Percentiles rank a stretch among this genome's conserved stretches.
phyloP scores from a whole-genome alignment of 768 basidiomycete species.

The Suillus fuscotomentosus region DNA sequence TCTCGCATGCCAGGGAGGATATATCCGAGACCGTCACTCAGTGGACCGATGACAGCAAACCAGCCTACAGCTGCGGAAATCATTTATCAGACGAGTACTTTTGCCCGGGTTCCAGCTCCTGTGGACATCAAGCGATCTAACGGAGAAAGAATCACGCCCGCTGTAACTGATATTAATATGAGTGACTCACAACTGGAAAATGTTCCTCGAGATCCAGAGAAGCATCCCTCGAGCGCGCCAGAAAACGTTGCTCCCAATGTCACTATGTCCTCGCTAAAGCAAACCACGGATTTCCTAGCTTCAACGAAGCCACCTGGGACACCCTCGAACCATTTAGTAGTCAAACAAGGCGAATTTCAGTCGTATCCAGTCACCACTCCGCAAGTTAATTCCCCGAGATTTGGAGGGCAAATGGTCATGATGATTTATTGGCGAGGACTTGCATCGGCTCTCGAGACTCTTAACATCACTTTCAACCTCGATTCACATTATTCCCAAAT shows the following conservation, averaged over 20 bases:
- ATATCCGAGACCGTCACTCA: background rate
- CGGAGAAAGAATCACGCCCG: background rate
- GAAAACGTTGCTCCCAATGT: background rate
- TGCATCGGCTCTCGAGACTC: slow-evolving; percentile 4
- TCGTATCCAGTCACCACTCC: background rate
- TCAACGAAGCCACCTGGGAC: background rate
- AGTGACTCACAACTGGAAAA: background rate
- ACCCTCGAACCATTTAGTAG: background rate
- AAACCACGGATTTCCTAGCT: background rate
- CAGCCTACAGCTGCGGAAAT: background rate
- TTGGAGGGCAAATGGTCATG: slow-evolving; percentile 17
- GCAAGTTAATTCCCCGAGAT: slow-evolving; percentile 1
- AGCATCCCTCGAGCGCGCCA: background rate
- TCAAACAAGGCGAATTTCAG: background rate
- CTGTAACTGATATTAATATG: too few species aligned
- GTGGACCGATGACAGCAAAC: background rate
- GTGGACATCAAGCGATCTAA: background rate
- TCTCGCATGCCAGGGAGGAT: background rate
- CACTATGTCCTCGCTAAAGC: background rate
- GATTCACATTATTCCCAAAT: slow-evolving; percentile 25
- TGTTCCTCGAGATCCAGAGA: background rate
- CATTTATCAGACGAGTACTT: background rate
- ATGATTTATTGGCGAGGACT: slow-evolving; percentile 19
- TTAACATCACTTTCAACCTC: slow-evolving; percentile 27
- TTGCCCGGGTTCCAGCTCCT: background rate